These are phyloP conservation scores for Thelephora aurantiotincta DNA, from an alignment of 768 basidiomycete species.

Conservation along the genomic window DNA sequence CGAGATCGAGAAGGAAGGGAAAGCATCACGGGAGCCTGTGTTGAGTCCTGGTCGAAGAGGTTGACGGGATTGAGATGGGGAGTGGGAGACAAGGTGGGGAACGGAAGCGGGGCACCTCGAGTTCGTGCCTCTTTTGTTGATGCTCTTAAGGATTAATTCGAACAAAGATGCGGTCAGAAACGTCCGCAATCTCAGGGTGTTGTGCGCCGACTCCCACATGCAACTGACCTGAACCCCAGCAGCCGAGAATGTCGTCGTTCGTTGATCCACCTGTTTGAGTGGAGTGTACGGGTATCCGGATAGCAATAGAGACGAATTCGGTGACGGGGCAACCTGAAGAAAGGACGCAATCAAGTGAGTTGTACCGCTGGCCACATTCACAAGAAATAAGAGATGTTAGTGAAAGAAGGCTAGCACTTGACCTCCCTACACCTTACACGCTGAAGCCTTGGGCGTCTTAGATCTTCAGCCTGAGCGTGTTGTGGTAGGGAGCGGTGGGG, in stretches of 20 bases:
- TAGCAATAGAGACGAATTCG: conserved; percentile 48
- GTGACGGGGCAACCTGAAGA: conserved; percentile 37
- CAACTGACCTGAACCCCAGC: conserved; percentile 76
- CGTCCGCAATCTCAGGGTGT: no score
- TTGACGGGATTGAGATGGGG: no score
- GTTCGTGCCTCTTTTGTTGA: conserved; percentile 53
- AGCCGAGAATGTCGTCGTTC: conserved; percentile 59
- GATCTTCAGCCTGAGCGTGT: no score
- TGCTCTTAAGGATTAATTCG: not conserved
- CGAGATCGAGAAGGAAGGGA: conserved; percentile 14
- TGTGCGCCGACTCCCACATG: no score
- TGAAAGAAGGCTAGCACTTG: no score
- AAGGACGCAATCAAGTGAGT: not conserved
- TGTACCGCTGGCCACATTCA: not conserved
- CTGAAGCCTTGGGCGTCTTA: no score
- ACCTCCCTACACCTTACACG: no score
- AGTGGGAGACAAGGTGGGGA: conserved; percentile 44
- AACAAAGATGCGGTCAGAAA: not conserved
- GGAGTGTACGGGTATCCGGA: conserved; percentile 38
- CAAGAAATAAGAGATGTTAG: no score
- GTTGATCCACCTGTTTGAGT: not conserved
- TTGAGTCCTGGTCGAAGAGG: no score
- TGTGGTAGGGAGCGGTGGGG: no score
- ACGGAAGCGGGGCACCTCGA: conserved; percentile 87
- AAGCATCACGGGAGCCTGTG: no score